Evolutionary conservation across 352 stramenopile genomes (phyloP).

Genomic region (Halophytophthora polymorphica): DNA sequence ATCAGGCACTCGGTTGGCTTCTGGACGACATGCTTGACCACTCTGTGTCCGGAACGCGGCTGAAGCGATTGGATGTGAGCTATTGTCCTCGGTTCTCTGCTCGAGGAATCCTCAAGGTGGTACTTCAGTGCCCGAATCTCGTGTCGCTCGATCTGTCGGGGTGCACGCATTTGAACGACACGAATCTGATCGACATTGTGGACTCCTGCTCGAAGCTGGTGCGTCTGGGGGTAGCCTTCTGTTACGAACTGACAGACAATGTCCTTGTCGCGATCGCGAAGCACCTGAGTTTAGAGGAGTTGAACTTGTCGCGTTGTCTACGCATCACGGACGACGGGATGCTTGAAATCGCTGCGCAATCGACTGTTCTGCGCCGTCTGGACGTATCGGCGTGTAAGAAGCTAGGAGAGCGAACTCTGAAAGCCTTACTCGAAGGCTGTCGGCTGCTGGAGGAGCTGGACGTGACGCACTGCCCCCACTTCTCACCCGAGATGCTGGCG

Average conservation of each 20-base stretch:
- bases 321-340: conserved; percentile 87
- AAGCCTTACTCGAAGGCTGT: conserved; percentile 50
- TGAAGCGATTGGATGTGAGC: conserved; percentile 72
- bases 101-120: conserved; percentile 46
- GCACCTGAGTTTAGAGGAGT: conserved; percentile 73
- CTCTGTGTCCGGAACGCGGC: conserved; percentile 29
- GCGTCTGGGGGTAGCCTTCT: conserved; percentile 73
- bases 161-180: conserved; percentile 69
- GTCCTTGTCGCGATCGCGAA: conserved; percentile 66
- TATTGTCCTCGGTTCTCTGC: conserved; percentile 77
- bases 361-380: conserved; percentile 56
- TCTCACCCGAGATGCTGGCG: conserved; percentile 49
- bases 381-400: conserved; percentile 82
- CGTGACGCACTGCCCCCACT: conserved; percentile 73
- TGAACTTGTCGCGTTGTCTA: conserved; percentile 63
- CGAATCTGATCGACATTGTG: conserved; percentile 69
- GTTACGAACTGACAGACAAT: conserved; percentile 78
- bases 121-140: conserved; percentile 54
- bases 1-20: conserved; percentile 59
- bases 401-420: conserved; percentile 61
- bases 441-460: conserved; percentile 67
- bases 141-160: conserved; percentile 82
- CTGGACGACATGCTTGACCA: conserved; percentile 68
- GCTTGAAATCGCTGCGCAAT: conserved; percentile 72
- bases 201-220: conserved; percentile 64